Percentiles rank a stretch among this genome's conserved stretches.
These are phyloP conservation scores for Nakaseomyces uthaithaninus DNA, from an alignment of 1,139 yeast species.

Conservation along the genomic window DNA sequence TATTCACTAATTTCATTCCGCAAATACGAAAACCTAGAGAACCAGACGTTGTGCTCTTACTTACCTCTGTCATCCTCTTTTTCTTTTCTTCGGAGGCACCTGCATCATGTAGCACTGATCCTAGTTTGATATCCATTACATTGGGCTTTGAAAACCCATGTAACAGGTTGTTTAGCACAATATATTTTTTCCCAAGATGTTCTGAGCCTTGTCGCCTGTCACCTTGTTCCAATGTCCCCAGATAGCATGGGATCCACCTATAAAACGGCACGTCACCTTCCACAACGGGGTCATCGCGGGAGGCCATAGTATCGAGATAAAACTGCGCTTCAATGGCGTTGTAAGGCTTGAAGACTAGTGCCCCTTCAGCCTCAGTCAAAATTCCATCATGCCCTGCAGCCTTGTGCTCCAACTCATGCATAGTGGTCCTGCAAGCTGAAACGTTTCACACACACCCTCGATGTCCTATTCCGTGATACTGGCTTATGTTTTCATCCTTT, in stretches of 20 bases:
- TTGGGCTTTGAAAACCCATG: conserved; percentile 59
- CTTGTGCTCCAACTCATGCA: conserved; percentile 32
- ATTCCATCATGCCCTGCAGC: conserved; percentile 95
- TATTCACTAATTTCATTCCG: conserved; percentile 64
- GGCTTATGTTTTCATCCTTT: no score
- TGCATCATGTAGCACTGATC: conserved; percentile 59
- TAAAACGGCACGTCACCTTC: conserved; percentile 35
- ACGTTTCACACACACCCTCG: no score
- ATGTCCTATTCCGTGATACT: no score
- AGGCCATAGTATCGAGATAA: conserved; percentile 36
- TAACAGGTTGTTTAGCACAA: conserved; percentile 71
- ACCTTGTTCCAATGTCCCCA: conserved; percentile 41
- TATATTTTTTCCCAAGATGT: conserved; percentile 30
- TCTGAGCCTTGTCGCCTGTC: conserved; percentile 9
- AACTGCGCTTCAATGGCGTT: conserved; percentile 60
- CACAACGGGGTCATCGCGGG: conserved; percentile 18
- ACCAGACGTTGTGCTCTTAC: conserved; percentile 72
- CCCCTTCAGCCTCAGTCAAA: conserved; percentile 50
- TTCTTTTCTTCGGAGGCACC: conserved; percentile 51
- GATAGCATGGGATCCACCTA: conserved; percentile 48
- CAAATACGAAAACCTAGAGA: conserved; percentile 67
- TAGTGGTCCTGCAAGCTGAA: no score
- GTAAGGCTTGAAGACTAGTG: conserved; percentile 65
- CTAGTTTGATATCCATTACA: conserved; percentile 77
- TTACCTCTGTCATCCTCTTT: conserved; percentile 52